A percentile compares a stretch with the other conserved stretches of the same genome.
phyloP scores from a whole-genome alignment of 2,329 filamentous ascomycete genomes.

The Penicillium paneum region DNA sequence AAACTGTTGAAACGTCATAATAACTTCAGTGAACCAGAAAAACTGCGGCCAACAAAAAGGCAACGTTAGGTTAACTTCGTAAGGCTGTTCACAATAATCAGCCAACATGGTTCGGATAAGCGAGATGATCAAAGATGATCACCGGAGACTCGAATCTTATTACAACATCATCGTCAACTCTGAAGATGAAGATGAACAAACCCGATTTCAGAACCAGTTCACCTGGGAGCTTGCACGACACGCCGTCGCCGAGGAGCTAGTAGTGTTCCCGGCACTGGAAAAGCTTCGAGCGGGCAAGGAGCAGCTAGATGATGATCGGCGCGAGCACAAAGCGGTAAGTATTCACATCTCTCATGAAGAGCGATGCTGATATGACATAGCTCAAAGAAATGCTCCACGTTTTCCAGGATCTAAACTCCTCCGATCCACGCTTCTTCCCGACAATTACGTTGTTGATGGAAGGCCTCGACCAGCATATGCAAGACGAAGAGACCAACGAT shows the following conservation, averaged over 20 bases:
- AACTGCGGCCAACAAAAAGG: neutral
- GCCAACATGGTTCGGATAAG: slow-evolving; percentile 28
- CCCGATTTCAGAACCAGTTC: slow-evolving; percentile 51
- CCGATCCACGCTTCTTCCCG: slow-evolving; percentile 44
- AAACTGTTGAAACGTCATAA: slow-evolving; percentile 1
- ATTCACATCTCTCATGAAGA: neutral
- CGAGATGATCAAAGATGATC: slow-evolving; percentile 44
- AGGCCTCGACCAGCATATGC: slow-evolving; percentile 47
- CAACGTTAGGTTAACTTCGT: neutral
- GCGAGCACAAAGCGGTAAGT: slow-evolving; percentile 47
- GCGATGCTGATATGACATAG: slow-evolving; percentile 30
- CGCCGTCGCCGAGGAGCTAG: slow-evolving; percentile 51
- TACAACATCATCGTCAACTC: slow-evolving; percentile 46
- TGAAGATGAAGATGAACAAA: slow-evolving; percentile 43
- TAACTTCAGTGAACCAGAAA: neutral
- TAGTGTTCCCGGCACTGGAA: slow-evolving; percentile 56
- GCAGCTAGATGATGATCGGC: slow-evolving; percentile 50
- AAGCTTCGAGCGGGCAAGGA: slow-evolving; percentile 49
- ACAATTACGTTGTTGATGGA: slow-evolving; percentile 47
- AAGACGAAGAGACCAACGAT: slow-evolving; percentile 52
- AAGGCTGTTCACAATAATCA: neutral
- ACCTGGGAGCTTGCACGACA: slow-evolving; percentile 54
- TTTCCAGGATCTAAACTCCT: slow-evolving; percentile 48
- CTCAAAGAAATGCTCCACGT: slow-evolving; percentile 51
- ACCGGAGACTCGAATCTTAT: slow-evolving; percentile 42